These are phyloP conservation scores for Herpetomonas tarakana DNA, from an alignment of 208 protist species.

Conservation along the genomic window DNA sequence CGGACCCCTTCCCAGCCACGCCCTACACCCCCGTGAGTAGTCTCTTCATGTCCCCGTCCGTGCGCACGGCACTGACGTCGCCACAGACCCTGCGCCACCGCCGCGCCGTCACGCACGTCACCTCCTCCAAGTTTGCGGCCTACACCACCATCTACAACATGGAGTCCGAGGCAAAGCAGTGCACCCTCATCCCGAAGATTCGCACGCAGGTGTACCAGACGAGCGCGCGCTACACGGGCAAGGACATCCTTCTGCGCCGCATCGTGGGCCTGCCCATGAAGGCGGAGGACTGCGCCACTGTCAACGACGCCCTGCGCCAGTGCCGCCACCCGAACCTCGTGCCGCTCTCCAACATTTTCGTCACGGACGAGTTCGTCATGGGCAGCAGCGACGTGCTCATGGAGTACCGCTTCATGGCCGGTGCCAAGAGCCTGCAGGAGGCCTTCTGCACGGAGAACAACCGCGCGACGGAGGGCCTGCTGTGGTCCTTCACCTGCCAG, in stretches of 20 bases:
- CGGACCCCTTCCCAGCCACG: slow-evolving; percentile 75
- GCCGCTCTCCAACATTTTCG: slow-evolving; percentile 64
- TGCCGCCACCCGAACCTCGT: slow-evolving; percentile 84
- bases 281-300: slow-evolving; percentile 48
- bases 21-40: slow-evolving; percentile 73
- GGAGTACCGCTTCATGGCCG: slow-evolving; percentile 82
- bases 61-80: slow-evolving; percentile 45
- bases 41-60: slow-evolving; percentile 69
- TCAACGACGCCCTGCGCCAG: slow-evolving; percentile 59
- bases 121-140: slow-evolving; percentile 76
- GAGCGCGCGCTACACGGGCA: slow-evolving; percentile 65
- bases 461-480: slow-evolving; percentile 69
- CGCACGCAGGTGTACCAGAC: slow-evolving; percentile 78
- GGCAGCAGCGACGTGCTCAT: slow-evolving; percentile 81
- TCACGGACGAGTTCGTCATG: slow-evolving; percentile 85
- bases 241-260: slow-evolving; percentile 73
- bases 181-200: slow-evolving; percentile 56
- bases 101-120: slow-evolving; percentile 64
- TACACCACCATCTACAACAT: slow-evolving; percentile 91
- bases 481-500: slow-evolving; percentile 88
- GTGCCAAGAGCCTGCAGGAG: slow-evolving; percentile 75
- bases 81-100: slow-evolving; percentile 30
- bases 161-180: slow-evolving; percentile 55
- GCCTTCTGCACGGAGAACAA: slow-evolving; percentile 64
- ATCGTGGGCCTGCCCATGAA: slow-evolving; percentile 54